Base-by-base conservation (phyloP, 345 rosid species). In the Citrus hindsii region DNA sequence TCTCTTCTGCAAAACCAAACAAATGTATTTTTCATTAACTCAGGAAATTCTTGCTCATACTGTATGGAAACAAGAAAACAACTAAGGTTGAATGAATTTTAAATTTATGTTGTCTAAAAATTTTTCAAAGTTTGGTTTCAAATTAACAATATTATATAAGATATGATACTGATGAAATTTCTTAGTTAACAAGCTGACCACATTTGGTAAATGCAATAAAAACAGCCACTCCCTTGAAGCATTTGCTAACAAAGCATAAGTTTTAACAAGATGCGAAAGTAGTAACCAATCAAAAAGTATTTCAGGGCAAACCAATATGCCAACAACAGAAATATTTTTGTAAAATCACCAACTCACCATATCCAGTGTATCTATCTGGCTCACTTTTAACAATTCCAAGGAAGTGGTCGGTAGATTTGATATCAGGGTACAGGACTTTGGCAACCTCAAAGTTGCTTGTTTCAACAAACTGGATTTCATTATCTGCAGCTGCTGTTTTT, bases 381-480 rank as follows among this genome's bases (percentile, higher is more conserved):
- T 93, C 98, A 76, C 85, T 88, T 88, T 93, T 93, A 79, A 94
- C 95, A 76, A 94, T 69, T 63, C 97, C 98, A 51, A 93, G 75
- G 79, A 89, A 94, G 74, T 67, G 62, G 46, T 84, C 53, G 2
- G 76, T 27, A 63, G 80, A 60, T 72, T 79, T 87, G 76, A 84
- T 33, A 59, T 89, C 84, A 32, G 94, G 97, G 85, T 82, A 90
- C 25, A 94, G 90, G 84, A 81, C 79, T 80, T 79, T 86, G 40
- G 93, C 98, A 59, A 84, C 84, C 66, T 76, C 81, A 60, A 56
- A 59, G 77, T 77, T 84, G 82, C 79, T 83, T 32, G 86, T 84
- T 88, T 87, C 93, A 9, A 82, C 87, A 88, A 93, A 93, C 88
- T 94, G 97, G 87, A 93, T 79, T 81, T 88, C 95, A 42, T 89